Evolutionary conservation across 1,284 basidiomycete species (phyloP), one percentile per base, ranked within the genome.

Genomic region (Leccinum solheimii): DNA sequence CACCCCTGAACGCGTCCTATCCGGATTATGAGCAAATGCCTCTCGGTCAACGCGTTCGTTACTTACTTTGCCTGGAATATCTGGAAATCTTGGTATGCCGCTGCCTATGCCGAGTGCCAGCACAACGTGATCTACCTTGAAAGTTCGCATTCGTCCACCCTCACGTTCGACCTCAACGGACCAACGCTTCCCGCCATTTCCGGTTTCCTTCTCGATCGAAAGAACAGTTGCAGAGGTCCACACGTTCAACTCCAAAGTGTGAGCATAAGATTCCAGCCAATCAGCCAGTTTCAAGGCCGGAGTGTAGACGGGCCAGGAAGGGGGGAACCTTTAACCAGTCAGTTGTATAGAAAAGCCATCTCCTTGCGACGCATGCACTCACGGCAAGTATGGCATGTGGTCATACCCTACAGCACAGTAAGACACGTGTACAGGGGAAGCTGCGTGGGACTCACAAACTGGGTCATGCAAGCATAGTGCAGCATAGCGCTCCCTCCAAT

Each of bases 1-100:
- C 71, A 13, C 87, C 87, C 59, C 78, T 79, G 75, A 86, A 89
- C 10, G 74, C 72, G 6, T 82, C 79, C 80, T 86, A 61, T 52
- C 16, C n/a, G n/a, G 40, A 3, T 30, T 50, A 27, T 60, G 26
- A 21, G 51, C 19, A 34, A 32, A 40, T 50, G 1, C 81, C 69
- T 36, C 49, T 43, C 19, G 1, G 14, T 16, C 48, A 21, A n/a
- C n/a, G 23, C 2, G 6, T 43, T 51, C 10, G 5, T 30, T n/a
- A 10, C 65, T 55, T 26, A 71, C 69, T 14, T 59, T 56, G 13
- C 68, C 75, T n/a, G 79, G 76, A 69, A 80, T 77, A 55, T 75
- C 70, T 16, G 79, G 77, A 14, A 9, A 68, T 34, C 70, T 75
- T 11, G 75, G 69, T 51, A 73, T 66, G 36, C 78, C 79, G 7